A percentile compares a stretch with the other conserved stretches of the same genome.
Conservation (phyloP, 768 basidiomycete genomes). For the Pleurotus platypus region DNA sequence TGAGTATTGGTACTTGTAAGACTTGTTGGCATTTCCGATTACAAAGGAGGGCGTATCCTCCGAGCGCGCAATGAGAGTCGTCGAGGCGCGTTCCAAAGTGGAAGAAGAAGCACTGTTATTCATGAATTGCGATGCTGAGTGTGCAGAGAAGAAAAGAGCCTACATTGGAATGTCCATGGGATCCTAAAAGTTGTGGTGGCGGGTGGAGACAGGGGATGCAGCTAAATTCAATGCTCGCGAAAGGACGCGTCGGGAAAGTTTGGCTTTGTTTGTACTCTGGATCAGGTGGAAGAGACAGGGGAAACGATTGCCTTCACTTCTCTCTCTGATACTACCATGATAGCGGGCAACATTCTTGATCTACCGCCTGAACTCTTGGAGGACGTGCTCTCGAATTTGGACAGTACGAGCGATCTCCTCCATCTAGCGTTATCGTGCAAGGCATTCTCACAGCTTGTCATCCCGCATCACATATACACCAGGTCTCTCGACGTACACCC, state of each 20-base stretch:
- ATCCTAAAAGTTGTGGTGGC: not conserved
- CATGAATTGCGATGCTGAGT: not conserved
- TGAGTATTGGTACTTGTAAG: constrained; percentile 54
- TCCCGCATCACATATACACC: constrained; percentile 2
- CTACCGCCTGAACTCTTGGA: constrained; percentile 4
- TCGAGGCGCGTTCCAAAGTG: constrained; percentile 28
- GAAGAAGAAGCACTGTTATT: constrained; percentile 20
- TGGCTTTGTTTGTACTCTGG: not conserved
- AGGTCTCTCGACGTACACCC: not conserved
- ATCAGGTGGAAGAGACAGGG: too few relatives aligned
- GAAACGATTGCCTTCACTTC: too few relatives aligned
- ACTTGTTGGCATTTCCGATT: constrained; percentile 37
- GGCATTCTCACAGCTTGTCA: not conserved
- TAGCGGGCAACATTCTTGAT: not conserved
- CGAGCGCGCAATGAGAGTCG: constrained; percentile 32
- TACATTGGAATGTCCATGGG: not conserved
- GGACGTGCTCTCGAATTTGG: not conserved
- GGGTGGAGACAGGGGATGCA: not conserved
- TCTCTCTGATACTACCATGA: too few relatives aligned
- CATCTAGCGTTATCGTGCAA: not conserved
- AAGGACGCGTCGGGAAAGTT: constrained; percentile 6
- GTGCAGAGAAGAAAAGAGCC: not conserved
- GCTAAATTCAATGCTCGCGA: not conserved
- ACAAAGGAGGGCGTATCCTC: constrained; percentile 41
- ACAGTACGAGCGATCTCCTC: not conserved